A percentile compares a stretch with the other conserved stretches of the same genome.
Evolutionary conservation across 2,329 filamentous ascomycete genomes (phyloP).

Genomic region (Neopestalotiopsis sp.): DNA sequence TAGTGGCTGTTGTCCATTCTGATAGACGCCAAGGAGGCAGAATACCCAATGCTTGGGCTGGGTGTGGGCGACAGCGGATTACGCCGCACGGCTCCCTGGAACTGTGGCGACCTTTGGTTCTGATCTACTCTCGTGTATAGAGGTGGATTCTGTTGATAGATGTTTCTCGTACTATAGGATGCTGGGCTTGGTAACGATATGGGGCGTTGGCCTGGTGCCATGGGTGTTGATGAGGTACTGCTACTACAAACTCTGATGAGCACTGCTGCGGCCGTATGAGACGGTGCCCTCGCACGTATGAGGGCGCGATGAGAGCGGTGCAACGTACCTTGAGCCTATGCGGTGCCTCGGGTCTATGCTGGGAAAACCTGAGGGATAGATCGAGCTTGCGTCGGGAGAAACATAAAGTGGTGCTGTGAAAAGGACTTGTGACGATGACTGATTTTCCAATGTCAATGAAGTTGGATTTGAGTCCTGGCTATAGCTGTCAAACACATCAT

Average conservation of each 20-base stretch:
- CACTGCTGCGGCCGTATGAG: constrained; percentile 27
- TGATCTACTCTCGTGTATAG: constrained; percentile 56
- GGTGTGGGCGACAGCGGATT: constrained; percentile 60
- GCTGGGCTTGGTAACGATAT: constrained; percentile 56
- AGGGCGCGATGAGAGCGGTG: constrained; percentile 24
- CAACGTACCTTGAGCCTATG: constrained; percentile 60
- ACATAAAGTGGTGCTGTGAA: constrained; percentile 55
- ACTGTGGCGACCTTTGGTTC: constrained; percentile 58
- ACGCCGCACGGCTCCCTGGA: constrained; percentile 51
- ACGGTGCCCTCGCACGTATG: constrained; percentile 19
- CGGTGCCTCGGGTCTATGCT: constrained; percentile 60
- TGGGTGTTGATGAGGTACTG: constrained; percentile 58
- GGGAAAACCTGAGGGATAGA: constrained; percentile 56
- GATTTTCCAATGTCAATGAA: constrained; percentile 58
- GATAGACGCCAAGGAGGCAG: constrained; percentile 40
- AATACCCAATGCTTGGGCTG: constrained; percentile 52
- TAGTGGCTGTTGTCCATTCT: constrained; percentile 57
- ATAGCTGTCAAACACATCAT: constrained; percentile 53
- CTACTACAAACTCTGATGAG: constrained; percentile 45
- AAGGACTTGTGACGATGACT: constrained; percentile 56
- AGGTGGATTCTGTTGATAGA: constrained; percentile 58
- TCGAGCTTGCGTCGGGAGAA: constrained; percentile 56
- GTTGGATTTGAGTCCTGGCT: constrained; percentile 58
- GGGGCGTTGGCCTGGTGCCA: constrained; percentile 63
- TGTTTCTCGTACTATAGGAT: constrained; percentile 54